phyloP scores from a whole-genome alignment of 345 rosid genomes.

The Aethionema arabicum region DNA sequence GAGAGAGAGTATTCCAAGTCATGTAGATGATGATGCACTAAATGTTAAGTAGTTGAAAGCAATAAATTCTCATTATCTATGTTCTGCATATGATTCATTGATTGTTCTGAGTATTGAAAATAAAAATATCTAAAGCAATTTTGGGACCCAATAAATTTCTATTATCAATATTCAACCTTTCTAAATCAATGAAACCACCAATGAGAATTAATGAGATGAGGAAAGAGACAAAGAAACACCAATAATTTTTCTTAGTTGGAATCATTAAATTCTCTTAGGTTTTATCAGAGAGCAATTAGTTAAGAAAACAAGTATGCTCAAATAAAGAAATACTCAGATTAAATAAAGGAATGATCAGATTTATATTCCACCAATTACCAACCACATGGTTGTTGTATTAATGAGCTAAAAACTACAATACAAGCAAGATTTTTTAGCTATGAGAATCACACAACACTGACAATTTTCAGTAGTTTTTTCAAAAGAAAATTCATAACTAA shows the following conservation, averaged over 20 bases:
- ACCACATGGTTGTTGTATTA: conserved; percentile 37
- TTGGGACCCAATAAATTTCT: conserved; percentile 13
- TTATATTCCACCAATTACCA: conserved; percentile 33
- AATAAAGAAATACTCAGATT: conserved; percentile 25
- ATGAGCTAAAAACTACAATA: conserved; percentile 26
- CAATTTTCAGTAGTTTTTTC: conserved; percentile 11
- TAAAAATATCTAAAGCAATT: conserved; percentile 23
- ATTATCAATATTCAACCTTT: conserved; percentile 29
- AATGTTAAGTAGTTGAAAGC: conserved; percentile 31
- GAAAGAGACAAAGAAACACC: conserved; percentile 10
- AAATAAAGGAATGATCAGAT: conserved; percentile 18
- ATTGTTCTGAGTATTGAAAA: no score
- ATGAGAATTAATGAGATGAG: conserved; percentile 15
- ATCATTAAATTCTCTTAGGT: conserved; percentile 22
- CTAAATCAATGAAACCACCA: conserved; percentile 29
- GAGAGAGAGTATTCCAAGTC: conserved; percentile 27
- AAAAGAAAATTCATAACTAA: conserved; percentile 13
- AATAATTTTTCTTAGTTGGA: conserved; percentile 19
- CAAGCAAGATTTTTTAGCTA: conserved; percentile 15
- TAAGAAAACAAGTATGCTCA: conserved; percentile 21
- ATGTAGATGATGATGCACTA: conserved; percentile 23
- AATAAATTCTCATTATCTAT: conserved; percentile 29
- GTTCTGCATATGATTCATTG: conserved; percentile 18
- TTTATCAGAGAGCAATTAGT: conserved; percentile 19
- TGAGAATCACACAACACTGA: conserved; percentile 11